These are phyloP conservation scores for Solanum hybrid DNA, from an alignment of 305 asterid species.

Conservation along the genomic window DNA sequence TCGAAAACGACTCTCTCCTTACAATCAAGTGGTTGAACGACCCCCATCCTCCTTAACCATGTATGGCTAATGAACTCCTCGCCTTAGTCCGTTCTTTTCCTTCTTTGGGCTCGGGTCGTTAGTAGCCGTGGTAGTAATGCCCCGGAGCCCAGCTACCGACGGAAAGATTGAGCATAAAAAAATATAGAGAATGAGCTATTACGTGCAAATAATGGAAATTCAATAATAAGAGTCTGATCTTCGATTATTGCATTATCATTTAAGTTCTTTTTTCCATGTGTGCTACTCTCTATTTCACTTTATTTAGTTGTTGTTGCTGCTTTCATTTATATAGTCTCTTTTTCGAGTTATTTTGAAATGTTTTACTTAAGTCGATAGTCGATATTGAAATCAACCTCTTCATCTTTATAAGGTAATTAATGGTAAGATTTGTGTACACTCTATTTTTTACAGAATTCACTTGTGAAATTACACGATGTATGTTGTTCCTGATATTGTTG, in stretches of 20 bases:
- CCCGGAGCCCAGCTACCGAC: neutral
- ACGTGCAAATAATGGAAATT: too few relatives aligned
- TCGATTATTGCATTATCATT: too few relatives aligned
- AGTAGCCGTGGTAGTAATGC: too few relatives aligned
- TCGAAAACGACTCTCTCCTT: too few relatives aligned
- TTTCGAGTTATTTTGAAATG: neutral
- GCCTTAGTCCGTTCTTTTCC: too few relatives aligned
- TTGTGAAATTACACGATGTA: neutral
- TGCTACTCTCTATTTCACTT: neutral
- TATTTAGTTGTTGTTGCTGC: too few relatives aligned
- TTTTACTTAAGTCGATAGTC: too few relatives aligned
- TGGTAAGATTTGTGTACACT: neutral
- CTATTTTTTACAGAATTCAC: neutral
- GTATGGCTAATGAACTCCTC: neutral
- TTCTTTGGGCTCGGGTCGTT: too few relatives aligned
- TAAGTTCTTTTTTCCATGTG: neutral
- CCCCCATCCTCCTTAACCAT: neutral
- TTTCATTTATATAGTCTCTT: too few relatives aligned
- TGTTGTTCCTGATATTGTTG: neutral
- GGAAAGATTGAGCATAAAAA: neutral
- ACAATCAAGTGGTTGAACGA: neutral
- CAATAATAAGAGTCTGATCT: too few relatives aligned
- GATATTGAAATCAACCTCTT: neutral
- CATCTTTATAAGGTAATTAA: neutral
- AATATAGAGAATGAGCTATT: too few relatives aligned